A percentile compares a stretch with the other conserved stretches of the same genome.
phyloP scores from a whole-genome alignment of 106 monocot species.

The Dactylorhiza incarnata region DNA sequence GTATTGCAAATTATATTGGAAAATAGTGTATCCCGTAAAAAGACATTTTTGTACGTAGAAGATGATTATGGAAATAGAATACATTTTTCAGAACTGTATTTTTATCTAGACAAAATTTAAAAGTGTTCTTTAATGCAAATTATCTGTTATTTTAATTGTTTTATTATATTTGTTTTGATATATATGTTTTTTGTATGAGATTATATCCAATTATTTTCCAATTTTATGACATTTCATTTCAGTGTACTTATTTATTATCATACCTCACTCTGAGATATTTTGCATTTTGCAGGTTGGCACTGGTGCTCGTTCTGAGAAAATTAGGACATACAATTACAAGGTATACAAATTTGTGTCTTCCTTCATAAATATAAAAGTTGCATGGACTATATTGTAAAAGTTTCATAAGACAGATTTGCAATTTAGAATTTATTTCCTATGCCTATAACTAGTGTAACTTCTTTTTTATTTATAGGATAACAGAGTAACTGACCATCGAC shows the following conservation, averaged over 20 bases:
- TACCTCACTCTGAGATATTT: not conserved
- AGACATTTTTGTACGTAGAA: too few relatives aligned
- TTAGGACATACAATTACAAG: conserved; percentile 99
- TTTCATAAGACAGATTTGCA: not conserved
- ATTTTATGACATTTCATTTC: not conserved
- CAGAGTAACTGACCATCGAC: conserved; percentile 59
- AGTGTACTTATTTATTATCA: not conserved
- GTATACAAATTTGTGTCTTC: conserved; percentile 12
- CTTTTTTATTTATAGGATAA: conserved; percentile 44
- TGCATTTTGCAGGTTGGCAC: conserved; percentile 67
- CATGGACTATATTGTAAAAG: not conserved
- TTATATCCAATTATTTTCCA: too few relatives aligned
- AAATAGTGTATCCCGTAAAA: too few relatives aligned
- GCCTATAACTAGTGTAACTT: not conserved
- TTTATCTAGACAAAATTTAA: too few relatives aligned
- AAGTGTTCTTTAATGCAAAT: too few relatives aligned
- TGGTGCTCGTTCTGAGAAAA: conserved; percentile 94
- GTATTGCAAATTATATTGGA: too few relatives aligned
- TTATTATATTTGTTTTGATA: too few relatives aligned
- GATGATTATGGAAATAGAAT: too few relatives aligned
- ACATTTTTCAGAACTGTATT: too few relatives aligned
- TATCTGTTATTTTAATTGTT: too few relatives aligned
- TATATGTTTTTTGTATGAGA: too few relatives aligned
- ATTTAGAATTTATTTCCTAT: not conserved
- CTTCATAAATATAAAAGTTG: not conserved